Evolutionary conservation across 345 rosid genomes (phyloP).

Genomic region (Psidium guajava): DNA sequence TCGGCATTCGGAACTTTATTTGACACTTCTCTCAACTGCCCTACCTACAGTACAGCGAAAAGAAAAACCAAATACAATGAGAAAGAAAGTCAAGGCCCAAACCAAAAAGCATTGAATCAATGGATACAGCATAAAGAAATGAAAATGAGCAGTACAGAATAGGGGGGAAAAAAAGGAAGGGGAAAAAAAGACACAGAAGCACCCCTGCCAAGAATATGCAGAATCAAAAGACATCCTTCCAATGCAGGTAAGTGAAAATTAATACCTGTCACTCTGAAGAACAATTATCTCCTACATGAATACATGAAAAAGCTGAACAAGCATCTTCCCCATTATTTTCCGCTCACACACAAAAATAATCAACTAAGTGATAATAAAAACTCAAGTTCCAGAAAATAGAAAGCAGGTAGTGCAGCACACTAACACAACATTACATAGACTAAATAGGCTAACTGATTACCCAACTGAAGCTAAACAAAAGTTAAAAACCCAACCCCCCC

Average conservation of each 20-base stretch:
- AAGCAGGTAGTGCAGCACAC: neutral
- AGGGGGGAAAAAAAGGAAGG: neutral
- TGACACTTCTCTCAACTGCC: slow-evolving; percentile 52
- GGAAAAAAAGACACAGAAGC: neutral
- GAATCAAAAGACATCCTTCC: neutral
- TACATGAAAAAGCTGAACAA: neutral
- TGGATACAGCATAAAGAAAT: neutral
- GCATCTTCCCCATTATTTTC: neutral
- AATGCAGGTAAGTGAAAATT: neutral
- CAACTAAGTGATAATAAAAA: neutral
- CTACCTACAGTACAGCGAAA: slow-evolving; percentile 31
- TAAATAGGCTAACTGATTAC: neutral
- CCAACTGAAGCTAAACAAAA: neutral
- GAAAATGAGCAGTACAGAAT: neutral
- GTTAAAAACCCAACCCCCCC: neutral
- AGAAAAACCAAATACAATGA: neutral
- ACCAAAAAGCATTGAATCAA: neutral
- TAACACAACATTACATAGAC: neutral
- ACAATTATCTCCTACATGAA: neutral
- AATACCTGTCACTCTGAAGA: neutral
- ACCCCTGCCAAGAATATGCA: neutral
- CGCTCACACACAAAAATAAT: neutral
- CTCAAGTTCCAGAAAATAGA: neutral
- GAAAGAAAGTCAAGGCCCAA: neutral
- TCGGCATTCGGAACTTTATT: slow-evolving; percentile 54